Evolutionary conservation across 331 rosid species (phyloP).

Genomic region (Erythrophleum ivorense): DNA sequence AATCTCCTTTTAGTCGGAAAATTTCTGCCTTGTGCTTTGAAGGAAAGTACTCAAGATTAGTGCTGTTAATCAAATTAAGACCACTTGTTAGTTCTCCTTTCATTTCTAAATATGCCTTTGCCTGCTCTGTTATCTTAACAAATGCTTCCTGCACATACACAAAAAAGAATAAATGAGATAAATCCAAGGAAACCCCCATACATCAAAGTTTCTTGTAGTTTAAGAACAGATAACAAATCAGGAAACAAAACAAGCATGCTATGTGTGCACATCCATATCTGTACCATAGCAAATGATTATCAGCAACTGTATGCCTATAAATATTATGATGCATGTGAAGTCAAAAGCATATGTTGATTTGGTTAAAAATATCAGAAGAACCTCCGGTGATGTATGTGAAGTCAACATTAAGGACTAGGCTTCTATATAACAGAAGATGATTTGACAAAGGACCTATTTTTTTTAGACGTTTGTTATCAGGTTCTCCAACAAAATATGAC

Average conservation of each 20-base stretch:
- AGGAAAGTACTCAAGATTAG: conserved; percentile 95
- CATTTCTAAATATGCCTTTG: conserved; percentile 88
- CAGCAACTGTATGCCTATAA: background rate
- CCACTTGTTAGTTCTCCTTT: conserved; percentile 90
- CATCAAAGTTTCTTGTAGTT: conserved; percentile 8
- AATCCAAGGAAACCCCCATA: conserved; percentile 28
- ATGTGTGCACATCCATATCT: background rate
- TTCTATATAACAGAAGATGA: background rate
- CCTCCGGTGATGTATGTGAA: background rate
- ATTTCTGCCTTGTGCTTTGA: conserved; percentile 94
- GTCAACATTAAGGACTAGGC: background rate
- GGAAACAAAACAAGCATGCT: conserved; percentile 16
- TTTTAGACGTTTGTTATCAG: too few species aligned
- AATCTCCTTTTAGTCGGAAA: conserved; percentile 89
- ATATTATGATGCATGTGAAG: conserved; percentile 5
- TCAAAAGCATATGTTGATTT: background rate
- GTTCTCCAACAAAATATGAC: background rate
- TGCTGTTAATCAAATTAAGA: conserved; percentile 84
- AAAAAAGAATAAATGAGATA: conserved; percentile 45
- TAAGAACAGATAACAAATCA: conserved; percentile 26
- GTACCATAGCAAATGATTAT: background rate
- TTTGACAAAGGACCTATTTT: background rate
- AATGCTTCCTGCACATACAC: conserved; percentile 88
- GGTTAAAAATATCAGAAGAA: background rate
- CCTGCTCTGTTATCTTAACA: conserved; percentile 96